Base-by-base conservation (phyloP, 2,329 filamentous ascomycete species). In the Claviceps humidiphila region DNA sequence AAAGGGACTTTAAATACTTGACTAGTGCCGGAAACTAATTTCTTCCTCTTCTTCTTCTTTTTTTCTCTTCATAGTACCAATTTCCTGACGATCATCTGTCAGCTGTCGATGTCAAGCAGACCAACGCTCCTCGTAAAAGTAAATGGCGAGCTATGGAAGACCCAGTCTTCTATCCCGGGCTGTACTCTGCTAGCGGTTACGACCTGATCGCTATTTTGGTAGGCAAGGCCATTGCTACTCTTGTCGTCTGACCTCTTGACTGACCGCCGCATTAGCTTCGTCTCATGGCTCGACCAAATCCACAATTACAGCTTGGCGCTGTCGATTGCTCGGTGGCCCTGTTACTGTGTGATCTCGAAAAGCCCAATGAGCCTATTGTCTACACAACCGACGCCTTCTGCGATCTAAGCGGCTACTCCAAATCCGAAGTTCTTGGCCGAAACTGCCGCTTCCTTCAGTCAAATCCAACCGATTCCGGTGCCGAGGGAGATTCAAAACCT, bases 381-480 rank as follows among this genome's bases (percentile, higher is more conserved):
- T 95, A 94, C 64, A 87, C 83, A 58, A 91, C 87, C 1, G 85
- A 90, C 5, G 78, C 87, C 34, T 95, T 94, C 64, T 78, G 82
- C 59, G 73, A 82, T 6, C 70, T 95, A 56, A 95, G 89, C 0
- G 89, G 88, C 30, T 95, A 95, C 66, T 77, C 78, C 1, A 75
- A 77, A 55, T 71, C 77, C 54, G 89, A 94, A 67, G 84, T 89
- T 26, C 65, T 90, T 4, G 89, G 88, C 13, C 74, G 78, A 46
- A 95, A 95, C 65, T 94, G 88, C 63, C 85, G 88, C 11, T 94
- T 95, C 61, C 74, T 95, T 14, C 89, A 95, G 63, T 79, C 79
- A 0, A 34, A 34, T 11, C 30, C 30, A 34, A 87, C 87, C 1
- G 81, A 82, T 49, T 84, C 84, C 4, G 13, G 13, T 17, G 41